Base-by-base conservation (phyloP, 2,329 filamentous ascomycete genomes). In the Bipolaris bicolor region DNA sequence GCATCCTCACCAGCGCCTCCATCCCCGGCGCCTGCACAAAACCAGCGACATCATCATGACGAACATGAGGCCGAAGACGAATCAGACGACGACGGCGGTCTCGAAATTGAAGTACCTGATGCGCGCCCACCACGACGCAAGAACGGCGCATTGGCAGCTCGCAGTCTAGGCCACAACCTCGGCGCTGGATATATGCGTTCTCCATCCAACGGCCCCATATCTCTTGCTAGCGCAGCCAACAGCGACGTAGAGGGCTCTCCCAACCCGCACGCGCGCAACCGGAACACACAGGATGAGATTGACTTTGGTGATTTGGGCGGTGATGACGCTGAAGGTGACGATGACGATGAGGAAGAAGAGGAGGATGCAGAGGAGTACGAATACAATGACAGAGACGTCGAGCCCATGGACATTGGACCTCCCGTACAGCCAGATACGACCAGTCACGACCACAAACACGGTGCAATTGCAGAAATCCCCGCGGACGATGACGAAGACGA, bases 151-250 rank as follows among this genome's bases (percentile, higher is more conserved):
- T 59, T 74, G 45, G 65, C 60, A 46, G 68, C 65, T 16, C 65
- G 73, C 0, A 70, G 68, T 39, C 53, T 74, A 49, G 55, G 68
- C 47, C 60, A 70, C 55, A 52, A 67, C 24, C 61, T 77, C 1
- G 72, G 71, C 18, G 53, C 59, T 5, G 57, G 63, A 5, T 61
- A 65, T n/a, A 58, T 64, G 26, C 64, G 65, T 9, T 70, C 68
- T 2, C 72, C 74, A 0, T 68, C 66, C 20, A 68, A 70, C 24
- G 78, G 79, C 3, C 80, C 79, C 2, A 80, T 80, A 43, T 77
- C 73, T 15, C 70, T 81, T 36, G 76, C 75, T 15, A 78, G 76
- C 57, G 79, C 78, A 1, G 78, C 79, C 7, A 79, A 71, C 55
- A 79, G 68, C 46, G 55, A 57, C 2, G 67, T 61, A 3, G 66